Evolutionary conservation across 1,284 basidiomycete species (phyloP), one percentile per base, ranked within the genome.

Genomic region (Ganoderma meredithae): DNA sequence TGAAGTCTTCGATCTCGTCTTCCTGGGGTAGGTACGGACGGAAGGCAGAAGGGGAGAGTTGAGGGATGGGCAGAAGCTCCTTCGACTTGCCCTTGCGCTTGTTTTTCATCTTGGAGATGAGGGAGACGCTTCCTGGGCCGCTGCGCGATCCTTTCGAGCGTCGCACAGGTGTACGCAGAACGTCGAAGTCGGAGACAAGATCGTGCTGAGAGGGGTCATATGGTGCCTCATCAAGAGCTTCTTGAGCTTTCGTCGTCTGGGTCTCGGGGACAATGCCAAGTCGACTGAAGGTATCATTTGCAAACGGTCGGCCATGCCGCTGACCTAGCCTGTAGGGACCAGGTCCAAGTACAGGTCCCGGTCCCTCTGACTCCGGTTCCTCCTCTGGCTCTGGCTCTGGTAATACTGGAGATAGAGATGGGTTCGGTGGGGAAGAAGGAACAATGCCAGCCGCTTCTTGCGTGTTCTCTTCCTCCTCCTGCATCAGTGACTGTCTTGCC

Each of bases 1-100:
- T 74, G 66, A 75, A 77, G n/a, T 75, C 64, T 22, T 75, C 76
- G 41, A 76, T 76, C 3, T 73, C 71, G 12, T 72, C 71, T 19
- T 62, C 43, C 13, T 69, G 64, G 0, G 60, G 70, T 1, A 75
- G 68, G 52, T 75, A 66, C 1, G 71, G 69, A 6, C 58, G 66
- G 60, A 75, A 76, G 31, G 68, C 72, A 17, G 75, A 74, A 1
- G 74, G 75, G 3, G 74, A 68, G 2, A 75, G 19, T 3, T 39
- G 17, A 5, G 72, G 73, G 19, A 75, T 40, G 25, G 74, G 74
- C 17, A 64, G 62, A 5, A 76, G 67, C 12, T 65, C 59, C 56
- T 70, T 71, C 6, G 47, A 40, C 22, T 52, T 64, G 47, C 60
- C 60, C 55, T 65, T 67, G n/a, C 53, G 33, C 41, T 62, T 69